Base-by-base conservation (phyloP, 768 basidiomycete genomes). In the Lyophyllum semitale region DNA sequence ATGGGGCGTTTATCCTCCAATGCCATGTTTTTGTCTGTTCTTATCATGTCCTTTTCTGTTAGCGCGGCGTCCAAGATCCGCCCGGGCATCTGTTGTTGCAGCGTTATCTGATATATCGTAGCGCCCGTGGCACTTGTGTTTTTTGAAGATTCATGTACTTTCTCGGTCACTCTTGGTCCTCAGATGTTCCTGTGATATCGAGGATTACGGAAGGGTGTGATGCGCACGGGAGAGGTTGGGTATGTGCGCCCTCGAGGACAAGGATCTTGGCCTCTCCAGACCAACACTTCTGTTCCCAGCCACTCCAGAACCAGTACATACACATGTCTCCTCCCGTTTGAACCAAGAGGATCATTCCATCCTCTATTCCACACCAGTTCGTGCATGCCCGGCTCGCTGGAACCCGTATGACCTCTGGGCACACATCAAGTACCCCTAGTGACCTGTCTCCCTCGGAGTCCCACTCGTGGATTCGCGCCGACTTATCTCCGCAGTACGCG, bases 401-500 rank as follows among this genome's bases (percentile, higher is more conserved):
- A 45, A 11, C 26, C 22, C 18, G 11, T 23, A 8, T 23, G 41
- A 1, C 30, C 27, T 30, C 12, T 32, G 18, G 23, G 17, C 11
- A 12, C 27, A 29, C 20, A 5, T 5, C 27, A 30, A 22, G 13
- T 29, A 35, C 51, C 42, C 12, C 41, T 18, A 29, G 13, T 42
- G 46, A 12, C n/a, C 25, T 8, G 18, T 30, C 2, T 18, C 15
- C 15, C 8, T n/a, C n/a, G n/a, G n/a, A n/a, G 38, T 40, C 38
- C 13, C 43, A 50, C 44, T 18, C 53, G 37, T 26, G 33, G 11
- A 32, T 54, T 51, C 32, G n/a, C 40, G 47, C 45, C 53, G 45
- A 54, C 45, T 23, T 59, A 47, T 51, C 23, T 40, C 53, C 57
- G 57, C 38, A 47, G 30, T 41, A 32, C 12, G 13, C 37, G 22